phyloP scores from a whole-genome alignment of 2,329 filamentous ascomycete species.

The Clonostachys byssicola region DNA sequence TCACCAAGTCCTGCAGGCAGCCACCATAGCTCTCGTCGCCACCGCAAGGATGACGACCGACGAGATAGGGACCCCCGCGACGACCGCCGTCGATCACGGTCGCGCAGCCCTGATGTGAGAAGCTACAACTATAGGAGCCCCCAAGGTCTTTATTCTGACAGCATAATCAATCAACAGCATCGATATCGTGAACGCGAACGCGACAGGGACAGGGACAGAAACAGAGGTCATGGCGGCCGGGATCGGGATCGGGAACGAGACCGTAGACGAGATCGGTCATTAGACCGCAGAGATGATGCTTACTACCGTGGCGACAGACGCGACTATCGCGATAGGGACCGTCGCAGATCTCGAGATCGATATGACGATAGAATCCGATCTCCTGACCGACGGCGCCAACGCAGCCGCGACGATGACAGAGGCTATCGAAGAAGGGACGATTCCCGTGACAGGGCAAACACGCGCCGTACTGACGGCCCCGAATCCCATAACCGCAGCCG shows the following conservation, averaged over 20 bases:
- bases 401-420: slow-evolving; percentile 58
- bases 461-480: slow-evolving; percentile 65
- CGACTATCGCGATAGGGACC: slow-evolving; percentile 58
- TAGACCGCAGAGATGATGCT: slow-evolving; percentile 64
- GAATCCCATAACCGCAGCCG: slow-evolving; percentile 64
- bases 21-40: slow-evolving; percentile 69
- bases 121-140: slow-evolving; percentile 6
- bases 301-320: slow-evolving; percentile 57
- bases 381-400: slow-evolving; percentile 53
- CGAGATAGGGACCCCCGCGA: slow-evolving; percentile 47
- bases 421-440: slow-evolving; percentile 72
- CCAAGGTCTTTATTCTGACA: slow-evolving; percentile 31
- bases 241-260: slow-evolving; percentile 51
- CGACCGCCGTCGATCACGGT: slow-evolving; percentile 53
- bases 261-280: slow-evolving; percentile 66
- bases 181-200: slow-evolving; percentile 53
- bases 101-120: slow-evolving; percentile 62
- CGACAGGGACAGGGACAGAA: slow-evolving; percentile 42
- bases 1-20: slow-evolving; percentile 94
- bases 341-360: slow-evolving; percentile 60
- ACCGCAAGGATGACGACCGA: slow-evolving; percentile 57
- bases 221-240: slow-evolving; percentile 23
- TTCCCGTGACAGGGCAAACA: slow-evolving; percentile 61
- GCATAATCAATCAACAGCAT: slow-evolving; percentile 28
- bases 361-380: slow-evolving; percentile 56